A percentile compares a stretch with the other conserved stretches of the same genome.
Evolutionary conservation across 2,329 filamentous ascomycete species (phyloP).

Genomic region (Rhexocercosporidium sp.): DNA sequence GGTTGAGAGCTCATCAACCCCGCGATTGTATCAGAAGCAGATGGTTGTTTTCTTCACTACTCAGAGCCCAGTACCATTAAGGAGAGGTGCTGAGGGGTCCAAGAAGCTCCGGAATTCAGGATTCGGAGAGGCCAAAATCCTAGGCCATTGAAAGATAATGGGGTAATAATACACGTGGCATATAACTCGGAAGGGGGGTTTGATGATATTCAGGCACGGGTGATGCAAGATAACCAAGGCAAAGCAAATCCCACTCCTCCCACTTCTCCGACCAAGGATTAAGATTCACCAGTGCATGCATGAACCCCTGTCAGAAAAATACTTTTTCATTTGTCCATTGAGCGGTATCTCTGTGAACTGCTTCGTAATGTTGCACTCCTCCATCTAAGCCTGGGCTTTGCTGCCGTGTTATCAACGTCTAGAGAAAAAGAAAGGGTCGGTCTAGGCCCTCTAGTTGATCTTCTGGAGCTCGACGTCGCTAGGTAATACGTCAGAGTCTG

Average conservation of each 20-base stretch:
- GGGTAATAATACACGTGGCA: conserved; percentile 1
- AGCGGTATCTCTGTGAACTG: conserved; percentile 5
- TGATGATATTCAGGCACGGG: not conserved
- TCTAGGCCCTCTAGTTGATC: conserved; percentile 52
- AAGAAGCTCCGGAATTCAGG: too few relatives aligned
- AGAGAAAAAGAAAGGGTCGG: conserved; percentile 12
- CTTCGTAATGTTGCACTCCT: conserved; percentile 7
- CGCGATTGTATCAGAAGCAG: not conserved
- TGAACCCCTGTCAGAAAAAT: conserved; percentile 9
- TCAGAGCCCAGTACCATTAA: too few relatives aligned
- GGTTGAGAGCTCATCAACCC: not conserved
- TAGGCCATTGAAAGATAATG: not conserved
- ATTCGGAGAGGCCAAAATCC: not conserved
- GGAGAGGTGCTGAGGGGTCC: too few relatives aligned
- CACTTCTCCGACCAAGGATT: not conserved
- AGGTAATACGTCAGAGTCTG: conserved; percentile 28
- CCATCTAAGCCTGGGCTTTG: conserved; percentile 25
- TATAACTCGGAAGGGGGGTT: not conserved
- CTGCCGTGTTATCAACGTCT: conserved; percentile 24
- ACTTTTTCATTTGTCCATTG: conserved; percentile 5
- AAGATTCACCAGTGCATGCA: not conserved
- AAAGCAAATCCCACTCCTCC: not conserved
- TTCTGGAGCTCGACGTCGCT: conserved; percentile 74
- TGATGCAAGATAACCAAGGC: conserved; percentile 1
- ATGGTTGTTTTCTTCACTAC: too few relatives aligned